Percentiles rank a stretch among this genome's conserved stretches.
These are phyloP conservation scores for Echinochloa phyllopogon DNA, from an alignment of 176 grass and related monocot genomes.

Conservation along the genomic window DNA sequence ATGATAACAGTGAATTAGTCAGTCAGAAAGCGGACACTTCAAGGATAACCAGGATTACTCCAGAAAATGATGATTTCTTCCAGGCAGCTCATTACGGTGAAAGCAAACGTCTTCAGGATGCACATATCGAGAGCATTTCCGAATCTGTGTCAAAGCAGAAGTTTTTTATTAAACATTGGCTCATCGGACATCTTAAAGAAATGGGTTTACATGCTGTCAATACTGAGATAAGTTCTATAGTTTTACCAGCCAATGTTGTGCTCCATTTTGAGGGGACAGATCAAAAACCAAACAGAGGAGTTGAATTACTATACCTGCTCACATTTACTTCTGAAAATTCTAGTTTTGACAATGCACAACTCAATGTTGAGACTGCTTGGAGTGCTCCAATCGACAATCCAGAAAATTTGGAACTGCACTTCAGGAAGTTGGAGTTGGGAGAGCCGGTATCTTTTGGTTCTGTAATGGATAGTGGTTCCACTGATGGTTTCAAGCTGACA, in stretches of 20 bases:
- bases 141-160: conserved; percentile 55
- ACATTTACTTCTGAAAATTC: conserved; percentile 61
- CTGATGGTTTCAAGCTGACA: conserved; percentile 57
- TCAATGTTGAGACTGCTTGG: conserved; percentile 64
- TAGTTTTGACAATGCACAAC: conserved; percentile 45
- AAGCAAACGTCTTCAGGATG: conserved; percentile 49
- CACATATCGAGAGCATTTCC: conserved; percentile 52
- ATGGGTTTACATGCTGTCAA: conserved; percentile 53
- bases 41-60: conserved; percentile 38
- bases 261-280: conserved; percentile 83
- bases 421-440: conserved; percentile 73
- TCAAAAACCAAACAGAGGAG: conserved; percentile 53
- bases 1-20: conserved; percentile 51
- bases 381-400: conserved; percentile 42
- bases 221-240: conserved; percentile 48
- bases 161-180: conserved; percentile 78
- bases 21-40: conserved; percentile 48
- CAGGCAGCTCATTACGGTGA: conserved; percentile 44
- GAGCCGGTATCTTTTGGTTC: conserved; percentile 68
- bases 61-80: conserved; percentile 45
- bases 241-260: conserved; percentile 73
- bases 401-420: conserved; percentile 58
- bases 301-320: conserved; percentile 73
- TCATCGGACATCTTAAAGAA: conserved; percentile 72
- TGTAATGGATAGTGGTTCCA: conserved; percentile 48